These are phyloP conservation scores for Thalassiosira delicatula DNA, from an alignment of 352 stramenopile genomes.

Conservation along the genomic window DNA sequence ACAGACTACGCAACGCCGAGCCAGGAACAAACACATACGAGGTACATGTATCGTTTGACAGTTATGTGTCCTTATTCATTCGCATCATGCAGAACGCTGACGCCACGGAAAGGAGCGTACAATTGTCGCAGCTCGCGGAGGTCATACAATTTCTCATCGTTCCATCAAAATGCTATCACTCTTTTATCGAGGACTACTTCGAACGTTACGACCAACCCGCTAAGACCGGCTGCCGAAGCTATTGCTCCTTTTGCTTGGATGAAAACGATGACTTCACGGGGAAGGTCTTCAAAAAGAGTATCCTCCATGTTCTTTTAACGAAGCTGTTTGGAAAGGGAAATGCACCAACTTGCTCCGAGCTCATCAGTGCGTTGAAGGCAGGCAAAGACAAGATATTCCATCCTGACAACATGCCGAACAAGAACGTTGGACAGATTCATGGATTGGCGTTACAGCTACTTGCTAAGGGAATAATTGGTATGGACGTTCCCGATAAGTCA, in stretches of 20 bases:
- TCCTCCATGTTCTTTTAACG: neutral
- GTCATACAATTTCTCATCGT: conserved; percentile 11
- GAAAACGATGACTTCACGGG: neutral
- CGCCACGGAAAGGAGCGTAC: neutral
- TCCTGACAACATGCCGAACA: neutral
- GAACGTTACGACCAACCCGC: neutral
- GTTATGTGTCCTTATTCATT: conserved; percentile 18
- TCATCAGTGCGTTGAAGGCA: neutral
- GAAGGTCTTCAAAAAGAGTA: neutral
- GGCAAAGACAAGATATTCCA: conserved; percentile 20
- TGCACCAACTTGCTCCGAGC: neutral
- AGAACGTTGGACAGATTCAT: conserved; percentile 13
- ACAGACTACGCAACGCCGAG: neutral
- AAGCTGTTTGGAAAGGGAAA: neutral
- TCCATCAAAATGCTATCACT: conserved; percentile 30
- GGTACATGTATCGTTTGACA: conserved; percentile 17
- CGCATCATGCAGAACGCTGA: conserved; percentile 1
- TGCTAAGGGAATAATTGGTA: conserved; percentile 6
- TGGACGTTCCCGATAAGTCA: conserved; percentile 7
- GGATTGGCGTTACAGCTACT: conserved; percentile 19
- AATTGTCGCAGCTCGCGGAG: neutral
- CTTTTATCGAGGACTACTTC: conserved; percentile 29
- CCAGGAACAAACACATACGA: conserved; percentile 10
- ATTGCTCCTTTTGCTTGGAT: conserved; percentile 28
- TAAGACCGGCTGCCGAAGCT: neutral